A percentile compares a stretch with the other conserved stretches of the same genome.
phyloP scores from a whole-genome alignment of 2,329 filamentous ascomycete genomes.

The Nigrospora osmanthi region DNA sequence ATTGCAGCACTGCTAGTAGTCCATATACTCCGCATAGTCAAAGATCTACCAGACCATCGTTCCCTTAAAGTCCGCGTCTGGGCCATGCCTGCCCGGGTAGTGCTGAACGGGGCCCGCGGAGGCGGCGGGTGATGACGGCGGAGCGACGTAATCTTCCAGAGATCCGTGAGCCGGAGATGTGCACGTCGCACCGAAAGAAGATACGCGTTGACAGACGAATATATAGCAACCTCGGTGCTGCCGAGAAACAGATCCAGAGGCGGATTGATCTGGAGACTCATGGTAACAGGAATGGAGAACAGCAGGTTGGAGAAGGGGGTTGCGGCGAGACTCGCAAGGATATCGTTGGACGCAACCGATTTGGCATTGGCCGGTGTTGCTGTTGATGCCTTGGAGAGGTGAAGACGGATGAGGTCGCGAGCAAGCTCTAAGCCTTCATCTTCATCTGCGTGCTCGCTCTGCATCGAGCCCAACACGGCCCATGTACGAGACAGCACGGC shows the following conservation, averaged over 20 bases:
- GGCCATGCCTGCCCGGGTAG: slow-evolving; percentile 49
- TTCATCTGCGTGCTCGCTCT: slow-evolving; percentile 63
- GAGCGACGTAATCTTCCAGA: slow-evolving; percentile 80
- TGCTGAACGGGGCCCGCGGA: slow-evolving; percentile 55
- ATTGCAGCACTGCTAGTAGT: slow-evolving; percentile 80
- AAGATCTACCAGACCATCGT: slow-evolving; percentile 54
- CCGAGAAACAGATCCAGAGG: slow-evolving; percentile 85
- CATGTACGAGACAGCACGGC: slow-evolving; percentile 71
- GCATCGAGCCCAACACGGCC: slow-evolving; percentile 69
- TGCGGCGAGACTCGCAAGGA: slow-evolving; percentile 27
- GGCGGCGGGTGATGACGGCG: slow-evolving; percentile 71
- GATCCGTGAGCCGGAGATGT: slow-evolving; percentile 72
- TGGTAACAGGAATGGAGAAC: slow-evolving; percentile 64
- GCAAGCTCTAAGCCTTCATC: slow-evolving; percentile 79
- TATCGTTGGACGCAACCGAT: slow-evolving; percentile 18
- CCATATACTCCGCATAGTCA: slow-evolving; percentile 76
- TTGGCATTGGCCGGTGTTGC: slow-evolving; percentile 28
- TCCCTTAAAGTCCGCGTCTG: slow-evolving; percentile 55
- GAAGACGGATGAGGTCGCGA: slow-evolving; percentile 65
- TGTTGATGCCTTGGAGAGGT: slow-evolving; percentile 42
- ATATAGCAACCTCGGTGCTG: slow-evolving; percentile 65
- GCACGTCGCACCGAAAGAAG: slow-evolving; percentile 78
- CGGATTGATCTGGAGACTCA: slow-evolving; percentile 66
- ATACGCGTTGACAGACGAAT: slow-evolving; percentile 82
- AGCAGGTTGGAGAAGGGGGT: slow-evolving; percentile 73